Evolutionary conservation across 2,329 filamentous ascomycete species (phyloP), one percentile per base, ranked within the genome.

Genomic region (Trichoderma arundinaceum): DNA sequence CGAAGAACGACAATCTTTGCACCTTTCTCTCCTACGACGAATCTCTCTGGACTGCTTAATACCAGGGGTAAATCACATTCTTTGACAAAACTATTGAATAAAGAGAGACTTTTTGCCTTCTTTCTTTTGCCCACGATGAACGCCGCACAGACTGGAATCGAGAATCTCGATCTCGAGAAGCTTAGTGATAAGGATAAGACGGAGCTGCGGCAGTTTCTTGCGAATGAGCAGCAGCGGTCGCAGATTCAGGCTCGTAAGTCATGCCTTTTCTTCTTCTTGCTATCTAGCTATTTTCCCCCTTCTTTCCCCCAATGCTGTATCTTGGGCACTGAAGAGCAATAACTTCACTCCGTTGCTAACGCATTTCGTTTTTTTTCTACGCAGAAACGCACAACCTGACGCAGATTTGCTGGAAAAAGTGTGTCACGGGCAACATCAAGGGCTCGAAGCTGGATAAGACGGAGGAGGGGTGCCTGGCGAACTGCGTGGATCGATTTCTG

Each of bases 361-460:
- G 19, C 22, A 22, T 10, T 22, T 22, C 66, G 8, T 35, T 35
- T 9, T 41, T 67, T 57, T 2, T 8, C 12, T 2, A 33, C 2
- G 38, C 64, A 87, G 84, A 83, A 75, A 83, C 84, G 12, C 84
- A 87, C 74, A 78, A 75, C 68, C 74, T 88, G 61, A 86, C 83
- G 49, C 90, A 95, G 73, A 86, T 91, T 67, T 99, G 95, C 86
- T 99, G 94, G 89, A 92, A 89, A 76, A 98, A 97, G 82, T 99
- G 95, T 83, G 84, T 97, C 68, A 90, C 91, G 8, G 83, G 88
- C 62, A 84, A 83, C 66, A 90, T 97, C 76, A 88, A 89, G 71
- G 86, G 84, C 68, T 86, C 88, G 33, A 86, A 88, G 73, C 82
- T 99, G 71, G 92, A 96, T 71, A 86, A 84, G 73, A 82, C 79